Evolutionary conservation across 371 early-diverging fungal species (phyloP).

Genomic region (Syncephalastrum contaminatum): DNA sequence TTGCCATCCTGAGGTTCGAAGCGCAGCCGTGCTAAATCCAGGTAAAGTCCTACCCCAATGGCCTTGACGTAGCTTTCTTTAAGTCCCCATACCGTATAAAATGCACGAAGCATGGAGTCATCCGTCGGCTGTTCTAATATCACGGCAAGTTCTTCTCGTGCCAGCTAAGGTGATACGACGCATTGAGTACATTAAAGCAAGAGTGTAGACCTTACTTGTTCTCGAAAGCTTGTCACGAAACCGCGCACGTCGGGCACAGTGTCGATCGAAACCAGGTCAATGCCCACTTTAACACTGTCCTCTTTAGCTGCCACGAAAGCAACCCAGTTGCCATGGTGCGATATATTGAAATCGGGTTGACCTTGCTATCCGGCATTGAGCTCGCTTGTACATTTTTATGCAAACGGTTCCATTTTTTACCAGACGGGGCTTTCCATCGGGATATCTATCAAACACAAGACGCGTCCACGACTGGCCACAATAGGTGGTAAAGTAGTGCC

Average conservation of each 20-base stretch:
- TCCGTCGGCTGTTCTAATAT: slow-evolving; percentile 12
- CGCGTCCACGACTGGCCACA: slow-evolving; percentile 21
- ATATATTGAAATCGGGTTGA: slow-evolving; percentile 49
- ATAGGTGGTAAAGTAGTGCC: slow-evolving; percentile 29
- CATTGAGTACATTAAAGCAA: background rate
- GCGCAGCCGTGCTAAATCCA: slow-evolving; percentile 42
- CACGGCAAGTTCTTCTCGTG: slow-evolving; percentile 26
- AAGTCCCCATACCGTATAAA: slow-evolving; percentile 56
- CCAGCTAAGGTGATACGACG: slow-evolving; percentile 23
- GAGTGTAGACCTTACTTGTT: slow-evolving; percentile 41
- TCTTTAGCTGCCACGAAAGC: slow-evolving; percentile 36
- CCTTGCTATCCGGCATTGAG: slow-evolving; percentile 2
- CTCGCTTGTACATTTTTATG: too few relatives aligned
- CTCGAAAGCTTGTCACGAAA: slow-evolving; percentile 31
- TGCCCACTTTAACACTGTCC: slow-evolving; percentile 37
- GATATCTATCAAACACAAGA: slow-evolving; percentile 19
- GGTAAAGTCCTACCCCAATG: slow-evolving; percentile 53
- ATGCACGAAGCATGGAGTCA: slow-evolving; percentile 26
- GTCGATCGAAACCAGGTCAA: slow-evolving; percentile 51
- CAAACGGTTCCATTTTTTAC: slow-evolving; percentile 7
- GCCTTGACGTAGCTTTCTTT: slow-evolving; percentile 68
- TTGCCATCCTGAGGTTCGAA: slow-evolving; percentile 20
- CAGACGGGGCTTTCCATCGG: slow-evolving; percentile 26
- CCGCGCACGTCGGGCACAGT: slow-evolving; percentile 17
- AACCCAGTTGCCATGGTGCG: slow-evolving; percentile 70